Percentiles rank a stretch among this genome's conserved stretches.
Evolutionary conservation across 1,284 basidiomycete species (phyloP).

Genomic region (Malassezia obtusa): DNA sequence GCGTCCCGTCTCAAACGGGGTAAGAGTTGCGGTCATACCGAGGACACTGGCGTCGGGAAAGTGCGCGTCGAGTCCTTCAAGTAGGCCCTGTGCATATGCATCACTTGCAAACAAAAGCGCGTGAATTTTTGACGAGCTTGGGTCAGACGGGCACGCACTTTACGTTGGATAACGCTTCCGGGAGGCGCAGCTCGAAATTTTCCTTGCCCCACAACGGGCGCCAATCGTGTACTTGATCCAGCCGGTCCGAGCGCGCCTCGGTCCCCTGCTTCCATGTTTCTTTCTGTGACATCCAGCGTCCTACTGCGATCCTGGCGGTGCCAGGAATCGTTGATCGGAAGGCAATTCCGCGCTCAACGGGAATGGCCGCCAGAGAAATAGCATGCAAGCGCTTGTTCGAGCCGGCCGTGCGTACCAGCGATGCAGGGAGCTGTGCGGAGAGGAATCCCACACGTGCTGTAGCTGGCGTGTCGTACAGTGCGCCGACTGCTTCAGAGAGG

Average conservation of each 20-base stretch:
- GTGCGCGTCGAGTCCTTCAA: conserved; percentile 51
- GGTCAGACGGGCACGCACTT: conserved; percentile 35
- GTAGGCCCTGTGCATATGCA: conserved; percentile 57
- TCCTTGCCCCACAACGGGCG: conserved; percentile 35
- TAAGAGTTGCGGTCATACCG: conserved; percentile 65
- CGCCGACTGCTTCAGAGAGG: conserved; percentile 24
- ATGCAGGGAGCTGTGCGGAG: conserved; percentile 23
- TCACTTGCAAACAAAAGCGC: conserved; percentile 60
- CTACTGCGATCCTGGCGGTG: conserved; percentile 26
- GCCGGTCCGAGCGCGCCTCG: conserved; percentile 22
- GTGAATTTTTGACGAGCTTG: conserved; percentile 10
- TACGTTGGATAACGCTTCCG: conserved; percentile 12
- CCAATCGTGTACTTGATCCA: conserved; percentile 25
- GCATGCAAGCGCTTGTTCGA: conserved; percentile 21
- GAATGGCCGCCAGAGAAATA: conserved; percentile 26
- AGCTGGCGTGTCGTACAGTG: conserved; percentile 17
- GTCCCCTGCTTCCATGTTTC: conserved; percentile 26
- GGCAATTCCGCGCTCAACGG: conserved; percentile 21
- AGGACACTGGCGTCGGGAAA: conserved; percentile 56
- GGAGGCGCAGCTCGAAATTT: conserved; percentile 28
- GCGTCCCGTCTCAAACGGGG: conserved; percentile 72
- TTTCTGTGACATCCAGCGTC: conserved; percentile 32
- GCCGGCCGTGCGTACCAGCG: conserved; percentile 14
- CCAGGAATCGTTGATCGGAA: conserved; percentile 34
- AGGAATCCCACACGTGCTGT: conserved; percentile 26